These are phyloP conservation scores for Monosporozyma yasuniensis DNA, from an alignment of 805 yeast species.

Conservation along the genomic window DNA sequence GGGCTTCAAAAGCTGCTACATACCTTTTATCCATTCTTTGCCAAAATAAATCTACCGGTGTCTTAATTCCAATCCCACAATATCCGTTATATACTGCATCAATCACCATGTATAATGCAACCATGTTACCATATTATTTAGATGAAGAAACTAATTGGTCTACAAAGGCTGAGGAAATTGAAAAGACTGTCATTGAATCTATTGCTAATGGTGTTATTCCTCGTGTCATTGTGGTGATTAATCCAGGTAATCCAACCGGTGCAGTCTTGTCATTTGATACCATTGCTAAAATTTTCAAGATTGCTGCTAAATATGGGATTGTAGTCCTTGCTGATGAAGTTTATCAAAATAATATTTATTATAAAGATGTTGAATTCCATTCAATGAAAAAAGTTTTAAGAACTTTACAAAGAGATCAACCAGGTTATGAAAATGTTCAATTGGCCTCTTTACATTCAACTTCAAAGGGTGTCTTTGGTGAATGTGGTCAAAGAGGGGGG, in stretches of 20 bases:
- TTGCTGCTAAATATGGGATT: conserved; percentile 78
- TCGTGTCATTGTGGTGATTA: conserved; percentile 79
- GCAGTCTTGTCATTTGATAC: conserved; percentile 57
- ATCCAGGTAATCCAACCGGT: conserved; percentile 99
- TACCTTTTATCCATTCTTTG: conserved; percentile 65
- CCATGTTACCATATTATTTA: conserved; percentile 76
- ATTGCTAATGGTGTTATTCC: conserved; percentile 48
- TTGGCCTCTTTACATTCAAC: conserved; percentile 94
- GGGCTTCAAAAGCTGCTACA: conserved; percentile 92
- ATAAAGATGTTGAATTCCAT: conserved; percentile 56
- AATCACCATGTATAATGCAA: conserved; percentile 68
- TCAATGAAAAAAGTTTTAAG: conserved; percentile 76
- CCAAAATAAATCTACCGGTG: conserved; percentile 56
- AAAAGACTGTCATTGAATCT: conserved; percentile 41
- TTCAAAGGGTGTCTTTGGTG: conserved; percentile 94
- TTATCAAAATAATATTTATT: conserved; percentile 83
- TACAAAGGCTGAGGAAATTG: conserved; percentile 59
- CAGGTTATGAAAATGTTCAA: conserved; percentile 62
- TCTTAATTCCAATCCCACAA: conserved; percentile 94
- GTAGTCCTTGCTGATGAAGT: conserved; percentile 96
- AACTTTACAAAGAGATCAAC: conserved; percentile 41
- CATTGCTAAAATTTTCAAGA: conserved; percentile 59
- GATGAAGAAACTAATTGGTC: conserved; percentile 81
- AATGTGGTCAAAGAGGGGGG: conserved; percentile 99
- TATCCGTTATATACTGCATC: conserved; percentile 95